Evolutionary conservation across 495 filamentous ascomycete genomes (phyloP).

Genomic region (Penicillium cinerascens): DNA sequence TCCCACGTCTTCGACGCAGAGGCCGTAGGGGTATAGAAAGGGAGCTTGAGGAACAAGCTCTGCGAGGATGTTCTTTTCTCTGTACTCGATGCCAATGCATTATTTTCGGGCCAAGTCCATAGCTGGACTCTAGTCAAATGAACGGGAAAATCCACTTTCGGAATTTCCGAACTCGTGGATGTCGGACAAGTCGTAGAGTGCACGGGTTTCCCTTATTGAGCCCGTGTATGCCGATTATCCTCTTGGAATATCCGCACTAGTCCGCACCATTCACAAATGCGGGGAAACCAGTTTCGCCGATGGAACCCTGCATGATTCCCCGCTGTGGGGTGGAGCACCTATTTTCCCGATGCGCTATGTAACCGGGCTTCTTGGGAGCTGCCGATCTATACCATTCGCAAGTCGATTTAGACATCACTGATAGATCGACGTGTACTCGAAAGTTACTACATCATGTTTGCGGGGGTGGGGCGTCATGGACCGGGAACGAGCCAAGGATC

Average conservation of each 20-base stretch:
- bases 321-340: not conserved
- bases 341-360: not conserved
- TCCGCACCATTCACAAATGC: not conserved
- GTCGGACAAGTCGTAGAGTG: no score
- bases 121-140: no score
- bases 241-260: not conserved
- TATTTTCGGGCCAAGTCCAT: no score
- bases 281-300: not conserved
- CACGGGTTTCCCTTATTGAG: no score
- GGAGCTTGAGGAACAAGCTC: no score
- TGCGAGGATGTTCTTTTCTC: no score
- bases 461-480: not conserved
- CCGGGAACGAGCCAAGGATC: not conserved
- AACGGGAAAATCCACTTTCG: no score
- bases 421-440: not conserved
- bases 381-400: not conserved
- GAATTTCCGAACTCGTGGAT: no score
- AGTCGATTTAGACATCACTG: not conserved
- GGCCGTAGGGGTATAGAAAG: no score
- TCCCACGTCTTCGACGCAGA: no score
- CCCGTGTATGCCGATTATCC: not conserved
- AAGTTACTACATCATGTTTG: not conserved
- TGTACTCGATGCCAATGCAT: no score
- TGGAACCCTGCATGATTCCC: not conserved
- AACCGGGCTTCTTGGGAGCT: not conserved